phyloP scores from a whole-genome alignment of 1,284 basidiomycete species.

The Naganishia cerealis region DNA sequence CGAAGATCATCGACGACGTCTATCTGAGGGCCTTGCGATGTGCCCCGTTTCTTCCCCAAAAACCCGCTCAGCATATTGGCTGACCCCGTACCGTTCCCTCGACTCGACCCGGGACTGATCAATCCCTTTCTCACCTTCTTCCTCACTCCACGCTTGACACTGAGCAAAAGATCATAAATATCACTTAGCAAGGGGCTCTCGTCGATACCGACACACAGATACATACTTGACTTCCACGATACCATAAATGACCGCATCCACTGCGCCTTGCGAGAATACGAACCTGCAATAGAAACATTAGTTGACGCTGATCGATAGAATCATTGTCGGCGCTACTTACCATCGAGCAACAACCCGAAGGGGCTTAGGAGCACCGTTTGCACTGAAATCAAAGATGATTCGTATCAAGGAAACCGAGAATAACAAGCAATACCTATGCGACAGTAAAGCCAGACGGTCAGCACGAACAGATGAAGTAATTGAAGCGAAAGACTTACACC shows the following conservation, averaged over 20 bases:
- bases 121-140: slow-evolving; percentile 43
- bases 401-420: slow-evolving; percentile 54
- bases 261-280: slow-evolving; percentile 52
- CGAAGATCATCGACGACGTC: slow-evolving; percentile 17
- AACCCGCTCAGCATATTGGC: slow-evolving; percentile 21
- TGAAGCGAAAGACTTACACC: slow-evolving; percentile 43
- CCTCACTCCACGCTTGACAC: slow-evolving; percentile 48
- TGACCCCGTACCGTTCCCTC: slow-evolving; percentile 12
- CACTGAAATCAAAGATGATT: slow-evolving; percentile 52
- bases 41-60: slow-evolving; percentile 13
- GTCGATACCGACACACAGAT: not conserved
- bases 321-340: slow-evolving; percentile 30
- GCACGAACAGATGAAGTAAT: not conserved
- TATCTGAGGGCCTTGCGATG: slow-evolving; percentile 9
- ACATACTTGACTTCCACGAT: slow-evolving; percentile 54
- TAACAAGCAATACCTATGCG: slow-evolving; percentile 37
- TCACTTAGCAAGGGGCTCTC: not conserved
- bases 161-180: slow-evolving; percentile 13
- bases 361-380: slow-evolving; percentile 40
- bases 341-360: slow-evolving; percentile 52
- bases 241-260: slow-evolving; percentile 54
- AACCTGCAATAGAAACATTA: slow-evolving; percentile 34
- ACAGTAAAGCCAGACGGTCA: not conserved
- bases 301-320: not conserved
- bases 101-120: slow-evolving; percentile 29